Conservation (phyloP, 1,139 yeast species). For the Suhomyces chickasaworum region DNA sequence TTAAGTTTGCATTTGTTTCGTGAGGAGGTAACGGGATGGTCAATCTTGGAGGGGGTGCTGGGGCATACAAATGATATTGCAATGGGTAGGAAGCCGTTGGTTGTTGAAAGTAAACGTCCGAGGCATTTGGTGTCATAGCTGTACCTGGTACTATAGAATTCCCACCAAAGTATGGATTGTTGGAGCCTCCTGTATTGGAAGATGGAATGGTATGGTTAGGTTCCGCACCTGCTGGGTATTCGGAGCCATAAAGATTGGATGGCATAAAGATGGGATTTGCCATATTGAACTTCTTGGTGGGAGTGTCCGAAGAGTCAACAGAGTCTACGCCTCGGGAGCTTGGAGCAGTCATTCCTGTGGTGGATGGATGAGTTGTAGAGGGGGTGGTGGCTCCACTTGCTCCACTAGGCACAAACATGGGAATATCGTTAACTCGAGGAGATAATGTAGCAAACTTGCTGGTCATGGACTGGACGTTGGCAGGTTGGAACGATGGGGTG, state of each 20-base stretch:
- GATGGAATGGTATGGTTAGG: conserved; percentile 10
- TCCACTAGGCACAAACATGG: conserved; percentile 54
- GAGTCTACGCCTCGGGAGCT: conserved; percentile 5
- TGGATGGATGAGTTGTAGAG: conserved; percentile 1
- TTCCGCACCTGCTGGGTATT: conserved; percentile 10
- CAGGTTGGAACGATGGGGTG: conserved; percentile 68
- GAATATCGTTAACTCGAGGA: conserved; percentile 57
- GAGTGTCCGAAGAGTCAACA: conserved; percentile 6
- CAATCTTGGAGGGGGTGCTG: conserved; percentile 78
- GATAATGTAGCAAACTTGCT: conserved; percentile 51
- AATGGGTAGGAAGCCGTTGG: conserved; percentile 53
- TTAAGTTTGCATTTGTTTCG: conserved; percentile 65
- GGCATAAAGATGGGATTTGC: conserved; percentile 38
- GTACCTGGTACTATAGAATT: conserved; percentile 10
- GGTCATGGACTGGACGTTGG: conserved; percentile 28
- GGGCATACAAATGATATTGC: conserved; percentile 89
- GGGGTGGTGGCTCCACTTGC: conserved; percentile 4
- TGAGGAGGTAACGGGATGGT: conserved; percentile 62
- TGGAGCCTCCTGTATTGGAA: conserved; percentile 8
- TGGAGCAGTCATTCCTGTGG: conserved; percentile 1
- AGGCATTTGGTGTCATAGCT: conserved; percentile 16
- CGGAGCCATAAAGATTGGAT: conserved; percentile 16
- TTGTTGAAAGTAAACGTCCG: conserved; percentile 25
- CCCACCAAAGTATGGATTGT: conserved; percentile 26
- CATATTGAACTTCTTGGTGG: conserved; percentile 29